Percentiles rank a stretch among this genome's conserved stretches.
Conservation (phyloP, 192 early-diverging fungal species). For the Podila verticillata region DNA sequence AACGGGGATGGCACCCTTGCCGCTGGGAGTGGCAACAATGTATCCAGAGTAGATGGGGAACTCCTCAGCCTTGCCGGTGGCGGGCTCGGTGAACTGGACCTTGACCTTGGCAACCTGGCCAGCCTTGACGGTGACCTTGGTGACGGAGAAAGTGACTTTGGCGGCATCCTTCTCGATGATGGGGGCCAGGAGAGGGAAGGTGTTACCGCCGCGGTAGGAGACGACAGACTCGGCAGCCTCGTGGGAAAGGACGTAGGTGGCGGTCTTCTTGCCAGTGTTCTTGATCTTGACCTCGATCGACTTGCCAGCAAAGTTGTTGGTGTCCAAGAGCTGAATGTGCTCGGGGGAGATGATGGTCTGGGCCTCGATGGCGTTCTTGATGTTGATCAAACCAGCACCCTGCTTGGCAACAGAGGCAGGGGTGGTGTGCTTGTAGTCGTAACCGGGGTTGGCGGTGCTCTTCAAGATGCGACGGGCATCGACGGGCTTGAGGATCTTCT, state of each 20-base stretch:
- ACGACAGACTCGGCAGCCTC: conserved; percentile 44
- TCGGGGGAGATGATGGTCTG: conserved; percentile 65
- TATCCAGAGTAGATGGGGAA: conserved; percentile 63
- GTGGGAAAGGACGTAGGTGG: conserved; percentile 47
- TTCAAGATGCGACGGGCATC: conserved; percentile 37
- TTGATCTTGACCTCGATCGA: conserved; percentile 51
- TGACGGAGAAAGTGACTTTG: conserved; percentile 37
- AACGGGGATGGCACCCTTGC: conserved; percentile 24
- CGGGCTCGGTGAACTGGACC: conserved; percentile 54
- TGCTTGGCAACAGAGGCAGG: conserved; percentile 61
- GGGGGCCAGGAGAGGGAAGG: conserved; percentile 45
- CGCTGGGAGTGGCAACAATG: conserved; percentile 46
- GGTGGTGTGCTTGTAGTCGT: not conserved
- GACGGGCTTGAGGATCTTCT: conserved; percentile 49
- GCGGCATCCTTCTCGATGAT: conserved; percentile 46
- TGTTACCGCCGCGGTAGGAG: conserved; percentile 31
- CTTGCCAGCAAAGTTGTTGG: conserved; percentile 42
- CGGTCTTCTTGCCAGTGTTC: conserved; percentile 41
- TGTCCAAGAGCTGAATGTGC: conserved; percentile 63
- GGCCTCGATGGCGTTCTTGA: conserved; percentile 66
- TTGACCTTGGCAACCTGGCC: conserved; percentile 37
- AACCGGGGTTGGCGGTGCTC: conserved; percentile 26
- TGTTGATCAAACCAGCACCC: conserved; percentile 79
- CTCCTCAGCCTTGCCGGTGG: conserved; percentile 12
- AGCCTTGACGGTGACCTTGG: conserved; percentile 34